Percentiles rank a stretch among this genome's conserved stretches.
Conservation (phyloP, 169 alveolate genomes). For the Eimeria falciformis region DNA sequence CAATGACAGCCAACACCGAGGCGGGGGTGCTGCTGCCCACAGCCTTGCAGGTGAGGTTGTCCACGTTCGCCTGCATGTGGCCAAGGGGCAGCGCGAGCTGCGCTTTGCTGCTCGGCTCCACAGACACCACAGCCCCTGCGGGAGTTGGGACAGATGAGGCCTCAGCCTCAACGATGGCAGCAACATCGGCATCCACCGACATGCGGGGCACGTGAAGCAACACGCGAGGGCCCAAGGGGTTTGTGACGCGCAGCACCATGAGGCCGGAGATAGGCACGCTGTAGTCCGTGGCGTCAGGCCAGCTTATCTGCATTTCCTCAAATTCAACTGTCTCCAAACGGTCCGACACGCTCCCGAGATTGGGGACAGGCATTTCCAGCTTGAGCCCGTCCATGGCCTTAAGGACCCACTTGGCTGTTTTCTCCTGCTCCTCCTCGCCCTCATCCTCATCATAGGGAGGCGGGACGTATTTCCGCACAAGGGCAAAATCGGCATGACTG, state of each 20-base stretch:
- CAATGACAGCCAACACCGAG: not conserved
- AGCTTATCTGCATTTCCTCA: not conserved
- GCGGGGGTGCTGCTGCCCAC: not conserved
- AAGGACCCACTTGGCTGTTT: not conserved
- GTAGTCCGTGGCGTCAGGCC: not conserved
- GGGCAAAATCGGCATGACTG: not conserved
- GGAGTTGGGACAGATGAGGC: not conserved
- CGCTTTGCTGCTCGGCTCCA: too few relatives aligned
- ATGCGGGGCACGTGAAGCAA: not conserved
- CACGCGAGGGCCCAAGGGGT: slow-evolving; percentile 9
- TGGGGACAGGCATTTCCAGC: not conserved
- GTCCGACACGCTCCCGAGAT: not conserved
- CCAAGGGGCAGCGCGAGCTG: slow-evolving; percentile 1
- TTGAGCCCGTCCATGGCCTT: not conserved
- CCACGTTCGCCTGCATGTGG: not conserved
- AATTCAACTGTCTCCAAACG: not conserved
- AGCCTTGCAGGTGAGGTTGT: slow-evolving; percentile 3
- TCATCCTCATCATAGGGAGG: not conserved
- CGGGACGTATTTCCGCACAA: not conserved
- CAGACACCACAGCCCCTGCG: not conserved
- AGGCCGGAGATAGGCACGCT: not conserved
- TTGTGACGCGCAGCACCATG: not conserved
- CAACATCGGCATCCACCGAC: slow-evolving; percentile 3
- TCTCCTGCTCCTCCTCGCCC: not conserved
- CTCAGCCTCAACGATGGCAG: not conserved